A percentile compares a stretch with the other conserved stretches of the same genome.
phyloP scores from a whole-genome alignment of 768 basidiomycete species.

The Kwoniella pini region DNA sequence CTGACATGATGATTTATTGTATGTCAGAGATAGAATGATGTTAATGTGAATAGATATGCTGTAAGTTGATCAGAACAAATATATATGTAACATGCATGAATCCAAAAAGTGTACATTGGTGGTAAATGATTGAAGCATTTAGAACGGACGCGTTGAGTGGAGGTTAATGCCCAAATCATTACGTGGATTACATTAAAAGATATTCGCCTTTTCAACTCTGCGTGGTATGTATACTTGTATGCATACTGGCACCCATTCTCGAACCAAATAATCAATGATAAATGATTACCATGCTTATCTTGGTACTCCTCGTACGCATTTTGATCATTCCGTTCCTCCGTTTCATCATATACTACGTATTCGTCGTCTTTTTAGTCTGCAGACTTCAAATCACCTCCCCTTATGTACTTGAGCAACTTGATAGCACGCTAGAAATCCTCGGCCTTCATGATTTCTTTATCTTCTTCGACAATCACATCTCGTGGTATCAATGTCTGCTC shows the following conservation, averaged over 20 bases:
- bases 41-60: too few species aligned
- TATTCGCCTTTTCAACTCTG: too few species aligned
- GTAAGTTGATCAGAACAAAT: too few species aligned
- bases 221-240: too few species aligned
- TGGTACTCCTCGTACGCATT: neutral
- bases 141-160: neutral
- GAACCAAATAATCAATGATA: too few species aligned
- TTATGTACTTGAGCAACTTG: neutral
- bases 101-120: too few species aligned
- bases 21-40: too few species aligned
- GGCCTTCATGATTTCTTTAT: neutral
- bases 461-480: neutral
- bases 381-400: neutral
- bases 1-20: constrained; percentile 37
- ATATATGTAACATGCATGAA: too few species aligned
- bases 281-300: too few species aligned
- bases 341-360: neutral
- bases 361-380: neutral
- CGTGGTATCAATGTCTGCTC: neutral
- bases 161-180: neutral
- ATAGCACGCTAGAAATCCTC: neutral
- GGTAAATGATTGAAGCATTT: too few species aligned
- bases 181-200: too few species aligned
- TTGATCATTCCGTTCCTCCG: neutral
- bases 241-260: too few species aligned